Evolutionary conservation across 2,329 filamentous ascomycete species (phyloP), one percentile per base, ranked within the genome.

Genomic region (Trichocomaceae sp.): DNA sequence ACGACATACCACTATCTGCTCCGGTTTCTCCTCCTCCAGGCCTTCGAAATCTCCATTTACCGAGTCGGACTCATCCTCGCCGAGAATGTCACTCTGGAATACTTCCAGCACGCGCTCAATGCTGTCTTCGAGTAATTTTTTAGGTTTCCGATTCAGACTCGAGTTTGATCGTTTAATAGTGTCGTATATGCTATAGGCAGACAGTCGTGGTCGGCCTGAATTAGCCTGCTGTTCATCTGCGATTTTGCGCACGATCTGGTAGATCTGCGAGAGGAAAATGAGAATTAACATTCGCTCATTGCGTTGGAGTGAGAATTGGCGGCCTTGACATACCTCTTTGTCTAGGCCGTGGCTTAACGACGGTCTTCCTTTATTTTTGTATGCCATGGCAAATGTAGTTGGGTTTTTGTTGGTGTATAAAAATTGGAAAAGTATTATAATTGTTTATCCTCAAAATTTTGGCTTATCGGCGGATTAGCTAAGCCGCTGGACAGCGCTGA

Each of bases 101-200:
- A 90, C 83, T 7, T 85, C 81, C 15, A 96, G 74, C 0, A 91
- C 89, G 7, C 89, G 79, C 58, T 95, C 90, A 59, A 97, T 89
- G 35, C 87, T 86, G 59, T 93, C 88, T 68, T 96, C 88, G 1
- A 97, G 74, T 0, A 86, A 77, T 58, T 84, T 85, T 70, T 93
- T 95, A 39, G 89, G 90, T 61, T 87, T 84, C 20, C 93, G 79
- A 59, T 88, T 89, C 20, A 97, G 73, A 52, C 87, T 90, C 0
- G 90, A 95, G 68, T 96, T 96, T 13, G 90, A 96, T 50, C 78
- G 75, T 62, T 90, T 88, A 58, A 97, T 90, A 56, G 82, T 83
- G 39, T 90, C 85, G 67, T 93, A 96, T 1, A 95, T 80, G 2
- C 75, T 72, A 2, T 79, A 71, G 3, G 86, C 75, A 1, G 82